A percentile compares a stretch with the other conserved stretches of the same genome.
Conservation (phyloP, 2,329 filamentous ascomycete species). For the Zasmidium cellare region DNA sequence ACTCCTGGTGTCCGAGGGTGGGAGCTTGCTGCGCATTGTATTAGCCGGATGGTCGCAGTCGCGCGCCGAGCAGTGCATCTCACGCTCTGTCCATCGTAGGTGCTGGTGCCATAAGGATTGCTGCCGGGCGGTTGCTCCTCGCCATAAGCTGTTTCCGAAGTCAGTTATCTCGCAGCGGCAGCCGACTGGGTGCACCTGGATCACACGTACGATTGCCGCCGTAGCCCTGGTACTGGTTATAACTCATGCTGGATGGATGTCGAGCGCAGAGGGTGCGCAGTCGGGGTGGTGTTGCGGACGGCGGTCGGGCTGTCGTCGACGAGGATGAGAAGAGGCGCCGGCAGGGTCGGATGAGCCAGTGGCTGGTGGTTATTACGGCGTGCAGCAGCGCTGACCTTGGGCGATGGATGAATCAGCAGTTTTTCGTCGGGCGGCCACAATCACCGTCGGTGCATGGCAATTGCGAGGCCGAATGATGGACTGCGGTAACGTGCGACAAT, state of each 20-base stretch:
- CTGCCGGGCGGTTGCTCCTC: conserved; percentile 30
- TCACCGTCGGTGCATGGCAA: neutral
- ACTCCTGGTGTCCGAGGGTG: conserved; percentile 6
- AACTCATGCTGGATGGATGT: conserved; percentile 51
- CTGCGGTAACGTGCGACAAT: neutral
- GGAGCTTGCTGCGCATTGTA: conserved; percentile 2
- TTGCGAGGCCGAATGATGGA: neutral
- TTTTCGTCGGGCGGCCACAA: neutral
- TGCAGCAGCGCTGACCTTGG: neutral
- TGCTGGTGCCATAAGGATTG: conserved; percentile 29
- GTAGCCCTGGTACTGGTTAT: conserved; percentile 59
- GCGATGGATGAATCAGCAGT: neutral
- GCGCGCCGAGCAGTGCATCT: neutral
- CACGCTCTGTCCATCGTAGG: conserved; percentile 14
- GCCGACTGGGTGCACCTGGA: neutral
- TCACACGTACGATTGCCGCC: conserved; percentile 32
- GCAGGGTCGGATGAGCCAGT: neutral
- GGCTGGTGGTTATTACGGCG: conserved; percentile 1
- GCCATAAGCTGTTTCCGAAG: neutral
- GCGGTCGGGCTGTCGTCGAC: neutral
- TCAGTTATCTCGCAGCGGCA: neutral
- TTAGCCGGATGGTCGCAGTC: neutral
- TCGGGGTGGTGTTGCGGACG: conserved; percentile 6
- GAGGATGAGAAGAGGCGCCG: neutral
- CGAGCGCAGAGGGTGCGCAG: conserved; percentile 4